Percentiles rank a stretch among this genome's conserved stretches.
Conservation (phyloP, 1,284 basidiomycete species). For the Puccinia triticina region DNA sequence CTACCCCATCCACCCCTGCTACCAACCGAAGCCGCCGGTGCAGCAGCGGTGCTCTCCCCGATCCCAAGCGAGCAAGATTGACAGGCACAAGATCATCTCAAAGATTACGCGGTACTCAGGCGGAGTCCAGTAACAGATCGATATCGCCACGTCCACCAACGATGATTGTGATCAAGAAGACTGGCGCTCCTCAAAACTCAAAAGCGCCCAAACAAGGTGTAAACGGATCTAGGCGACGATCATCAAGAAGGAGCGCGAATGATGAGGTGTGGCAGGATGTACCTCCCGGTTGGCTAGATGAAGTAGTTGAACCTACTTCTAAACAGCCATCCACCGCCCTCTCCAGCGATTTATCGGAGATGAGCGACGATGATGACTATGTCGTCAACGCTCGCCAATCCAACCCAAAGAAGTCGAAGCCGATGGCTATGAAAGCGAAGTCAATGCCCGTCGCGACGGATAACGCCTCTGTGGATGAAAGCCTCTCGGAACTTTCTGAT, state of each 20-base stretch:
- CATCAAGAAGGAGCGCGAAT: not conserved
- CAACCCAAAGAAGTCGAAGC: not conserved
- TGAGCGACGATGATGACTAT: slow-evolving; percentile 37
- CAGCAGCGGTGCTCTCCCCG: not conserved
- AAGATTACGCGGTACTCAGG: slow-evolving; percentile 24
- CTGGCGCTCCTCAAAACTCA: not conserved
- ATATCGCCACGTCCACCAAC: slow-evolving; percentile 28
- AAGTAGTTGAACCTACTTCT: slow-evolving; percentile 15
- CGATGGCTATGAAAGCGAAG: not conserved
- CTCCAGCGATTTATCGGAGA: slow-evolving; percentile 43
- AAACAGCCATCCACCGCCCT: slow-evolving; percentile 21
- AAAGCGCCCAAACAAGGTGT: not conserved
- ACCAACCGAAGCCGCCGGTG: not conserved
- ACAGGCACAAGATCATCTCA: slow-evolving; percentile 29
- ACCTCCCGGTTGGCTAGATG: slow-evolving; percentile 42
- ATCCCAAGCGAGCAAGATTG: slow-evolving; percentile 26
- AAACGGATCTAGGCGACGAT: slow-evolving; percentile 23
- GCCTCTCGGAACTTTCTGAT: slow-evolving; percentile 19
- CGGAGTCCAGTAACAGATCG: slow-evolving; percentile 2
- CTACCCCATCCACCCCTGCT: slow-evolving; percentile 2
- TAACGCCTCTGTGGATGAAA: not conserved
- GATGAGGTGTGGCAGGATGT: slow-evolving; percentile 34
- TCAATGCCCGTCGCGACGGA: not conserved
- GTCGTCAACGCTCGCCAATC: not conserved
- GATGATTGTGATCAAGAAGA: slow-evolving; percentile 39